Conservation (phyloP, 805 yeast species). For the Cyberlindnera meyerae region DNA sequence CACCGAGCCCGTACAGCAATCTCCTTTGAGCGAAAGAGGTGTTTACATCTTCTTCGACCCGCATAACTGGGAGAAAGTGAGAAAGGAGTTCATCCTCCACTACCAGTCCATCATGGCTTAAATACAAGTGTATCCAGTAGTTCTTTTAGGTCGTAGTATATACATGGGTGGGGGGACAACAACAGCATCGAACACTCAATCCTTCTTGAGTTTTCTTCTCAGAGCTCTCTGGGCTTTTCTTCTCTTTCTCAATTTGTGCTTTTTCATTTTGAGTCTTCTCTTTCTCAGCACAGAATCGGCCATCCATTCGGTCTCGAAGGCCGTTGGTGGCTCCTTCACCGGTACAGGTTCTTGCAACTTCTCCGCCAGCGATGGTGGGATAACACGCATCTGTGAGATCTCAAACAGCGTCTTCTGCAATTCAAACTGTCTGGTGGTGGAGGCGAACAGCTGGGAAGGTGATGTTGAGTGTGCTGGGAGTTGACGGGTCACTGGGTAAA, state of each 20-base stretch:
- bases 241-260: constrained; percentile 95
- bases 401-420: constrained; percentile 10
- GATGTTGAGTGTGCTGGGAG: constrained; percentile 3
- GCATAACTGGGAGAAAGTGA: constrained; percentile 90
- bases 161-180: neutral
- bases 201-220: constrained; percentile 49
- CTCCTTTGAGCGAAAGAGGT: constrained; percentile 86
- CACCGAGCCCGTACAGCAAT: constrained; percentile 78
- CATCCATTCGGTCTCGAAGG: constrained; percentile 11
- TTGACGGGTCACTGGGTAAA: constrained; percentile 12
- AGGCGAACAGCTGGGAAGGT: constrained; percentile 4
- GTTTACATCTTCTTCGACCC: constrained; percentile 94
- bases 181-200: constrained; percentile 15
- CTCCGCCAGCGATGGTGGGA: constrained; percentile 21
- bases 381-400: constrained; percentile 17
- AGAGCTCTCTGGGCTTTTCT: constrained; percentile 87
- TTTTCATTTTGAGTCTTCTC: constrained; percentile 94
- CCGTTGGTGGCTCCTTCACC: neutral
- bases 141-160: neutral
- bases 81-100: constrained; percentile 57
- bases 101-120: constrained; percentile 56
- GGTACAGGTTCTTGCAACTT: constrained; percentile 16
- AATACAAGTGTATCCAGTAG: no score
- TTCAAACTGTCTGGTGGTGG: constrained; percentile 10
- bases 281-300: constrained; percentile 73